Evolutionary conservation across 2,329 filamentous ascomycete genomes (phyloP), one percentile per base, ranked within the genome.

Genomic region (Pseudogymnoascus sp.): DNA sequence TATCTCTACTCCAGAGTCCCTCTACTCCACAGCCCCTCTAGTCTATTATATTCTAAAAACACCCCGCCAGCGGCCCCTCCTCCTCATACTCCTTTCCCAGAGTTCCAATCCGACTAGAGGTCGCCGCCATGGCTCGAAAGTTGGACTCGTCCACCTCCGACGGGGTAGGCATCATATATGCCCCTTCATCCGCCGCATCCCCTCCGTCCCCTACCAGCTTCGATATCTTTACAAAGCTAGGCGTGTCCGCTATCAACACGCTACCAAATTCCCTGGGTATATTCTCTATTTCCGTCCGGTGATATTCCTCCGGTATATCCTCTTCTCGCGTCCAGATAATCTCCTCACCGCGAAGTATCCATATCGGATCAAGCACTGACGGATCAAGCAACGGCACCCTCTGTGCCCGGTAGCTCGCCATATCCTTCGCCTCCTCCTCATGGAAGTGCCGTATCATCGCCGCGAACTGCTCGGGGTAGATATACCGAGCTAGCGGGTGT

Each of bases 181-280:
- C 50, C 28, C 16, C 28, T 1, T 6, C 28, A 6, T 11, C 26
- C 46, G 16, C 26, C 50, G 3, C 28, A 2, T 33, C 16, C n/a
- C 24, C 14, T 10, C 8, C 43, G 1, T 28, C 43, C 43, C 11
- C 50, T 1, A 19, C 28, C 28, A 56, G 10, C 28, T 56, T 33
- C 50, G 50, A 56, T 11, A 56, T 56, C 50, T 56, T 56, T 12
- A 56, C 26, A 56, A 33, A 56, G 50, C 50, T 56, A 6, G 50
- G 50, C 50, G 7, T 14, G 5, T 56, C 50, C 50, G n/a, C 28
- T 4, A 56, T 19, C 26, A 56, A 14, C 50, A 56, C 14, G 3
- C 50, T 7, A 2, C 50, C n/a, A 56, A 33, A 33, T 11, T 19
- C 50, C 26, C 11, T 26, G 28, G 50, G 50, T 56, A 56, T 33